Percentiles rank a stretch among this genome's conserved stretches.
phyloP scores from a whole-genome alignment of 2,329 filamentous ascomycete genomes.

The Talaromyces sp. region DNA sequence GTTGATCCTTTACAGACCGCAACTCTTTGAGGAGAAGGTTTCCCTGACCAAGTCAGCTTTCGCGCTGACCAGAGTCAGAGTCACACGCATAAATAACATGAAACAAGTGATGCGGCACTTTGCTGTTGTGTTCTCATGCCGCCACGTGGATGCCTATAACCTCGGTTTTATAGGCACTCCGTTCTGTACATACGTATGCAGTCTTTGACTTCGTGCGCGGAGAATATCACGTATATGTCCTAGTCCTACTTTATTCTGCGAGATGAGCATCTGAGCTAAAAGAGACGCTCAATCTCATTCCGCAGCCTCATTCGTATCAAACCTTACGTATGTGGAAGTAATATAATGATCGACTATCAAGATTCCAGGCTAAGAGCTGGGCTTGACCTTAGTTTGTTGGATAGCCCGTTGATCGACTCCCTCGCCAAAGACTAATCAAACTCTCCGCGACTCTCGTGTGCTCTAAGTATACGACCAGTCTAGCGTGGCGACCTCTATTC shows the following conservation, averaged over 20 bases:
- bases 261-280: neutral
- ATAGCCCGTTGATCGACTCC: neutral
- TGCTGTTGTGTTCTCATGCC: neutral
- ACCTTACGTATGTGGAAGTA: neutral
- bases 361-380: neutral
- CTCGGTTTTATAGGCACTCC: neutral
- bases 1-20: neutral
- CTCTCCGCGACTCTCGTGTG: neutral
- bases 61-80: neutral
- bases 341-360: neutral
- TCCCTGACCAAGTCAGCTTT: neutral
- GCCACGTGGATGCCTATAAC: neutral
- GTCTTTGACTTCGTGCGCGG: neutral
- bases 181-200: neutral
- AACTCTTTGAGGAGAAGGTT: neutral
- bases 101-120: neutral
- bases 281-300: neutral
- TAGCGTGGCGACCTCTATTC: conserved; percentile 1
- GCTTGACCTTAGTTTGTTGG: neutral
- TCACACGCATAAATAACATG: neutral
- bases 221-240: neutral
- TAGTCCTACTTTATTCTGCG: neutral
- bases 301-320: neutral
- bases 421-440: neutral
- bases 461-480: neutral